Evolutionary conservation across 345 rosid genomes (phyloP), one percentile per base, ranked within the genome.

Genomic region (Sonneratia caseolaris): DNA sequence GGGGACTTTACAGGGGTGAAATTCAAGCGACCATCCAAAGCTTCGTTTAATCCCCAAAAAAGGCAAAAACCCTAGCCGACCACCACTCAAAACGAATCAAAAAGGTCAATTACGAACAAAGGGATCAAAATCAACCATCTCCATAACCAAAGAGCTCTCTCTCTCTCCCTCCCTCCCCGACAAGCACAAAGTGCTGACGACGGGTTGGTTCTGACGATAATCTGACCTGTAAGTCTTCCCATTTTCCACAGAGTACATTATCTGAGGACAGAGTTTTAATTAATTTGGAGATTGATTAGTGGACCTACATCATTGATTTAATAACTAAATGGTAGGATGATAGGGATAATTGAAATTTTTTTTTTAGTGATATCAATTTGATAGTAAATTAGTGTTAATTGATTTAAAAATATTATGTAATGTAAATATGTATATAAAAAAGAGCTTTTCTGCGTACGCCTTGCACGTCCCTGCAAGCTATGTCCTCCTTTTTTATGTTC

Each of bases 1-100:
- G 70, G 78, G 77, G 79, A 73, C 91, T 85, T 85, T 86, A 76
- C 76, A 79, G 76, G 92, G 87, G 91, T 86, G 86, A 81, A 51
- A 56, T 73, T 86, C 75, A 88, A 84, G 87, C 78, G 59, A 72
- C 37, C 42, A 21, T 59, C 69, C 47, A 22, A 73, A 71, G 66
- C 73, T 53, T 78, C 76, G 18, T 37, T 79, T 74, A 68, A 75
- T 37, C 42, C 57, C 19, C 1, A 43, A 62, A 62, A 62, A 49
- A 27, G 66, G 70, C 72, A 76, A 16, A 59, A 69, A 76, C 64
- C 71, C 73, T 68, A 79, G 66, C 84, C 82, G 76, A 79, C 86
- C 83, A 79, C 74, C 75, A 66, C 70, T 68, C 62, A 77, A 76
- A 65, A 65, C 66, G 85, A 90, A 83, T 82, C 77, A 81, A 75